Evolutionary conservation across 108 stramenopile genomes (phyloP).

Genomic region (Poteriospumella lacustris): DNA sequence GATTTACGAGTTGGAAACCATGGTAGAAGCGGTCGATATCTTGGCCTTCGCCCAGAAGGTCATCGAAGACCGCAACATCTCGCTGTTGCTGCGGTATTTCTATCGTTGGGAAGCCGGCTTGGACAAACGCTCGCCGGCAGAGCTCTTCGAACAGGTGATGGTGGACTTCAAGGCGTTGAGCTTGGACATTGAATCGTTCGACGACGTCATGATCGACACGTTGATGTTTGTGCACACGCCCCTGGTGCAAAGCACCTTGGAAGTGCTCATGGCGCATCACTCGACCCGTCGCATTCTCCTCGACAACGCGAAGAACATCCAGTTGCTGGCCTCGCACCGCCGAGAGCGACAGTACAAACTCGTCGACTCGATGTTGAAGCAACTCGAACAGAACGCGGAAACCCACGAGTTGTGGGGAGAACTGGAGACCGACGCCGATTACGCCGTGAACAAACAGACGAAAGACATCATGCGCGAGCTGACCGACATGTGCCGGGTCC

Average conservation of each 20-base stretch:
- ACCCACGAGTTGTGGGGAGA: constrained; percentile 41
- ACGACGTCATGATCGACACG: constrained; percentile 34
- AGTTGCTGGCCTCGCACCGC: constrained; percentile 22
- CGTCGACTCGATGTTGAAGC: constrained; percentile 16
- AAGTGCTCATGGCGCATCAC: constrained; percentile 42
- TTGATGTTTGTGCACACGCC: constrained; percentile 34
- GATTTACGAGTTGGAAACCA: constrained; percentile 22
- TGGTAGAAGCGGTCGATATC: constrained; percentile 30
- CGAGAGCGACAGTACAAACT: constrained; percentile 24
- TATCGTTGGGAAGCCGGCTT: constrained; percentile 12
- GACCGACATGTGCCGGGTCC: constrained; percentile 22
- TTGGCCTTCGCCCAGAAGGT: constrained; percentile 15
- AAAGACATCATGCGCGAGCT: constrained; percentile 26
- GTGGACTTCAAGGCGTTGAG: background rate
- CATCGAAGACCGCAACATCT: constrained; percentile 25
- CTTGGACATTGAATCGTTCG: background rate
- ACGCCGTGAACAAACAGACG: constrained; percentile 25
- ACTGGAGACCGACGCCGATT: constrained; percentile 26
- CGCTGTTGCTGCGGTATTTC: background rate
- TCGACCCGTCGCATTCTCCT: background rate
- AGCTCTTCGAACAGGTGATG: constrained; percentile 21
- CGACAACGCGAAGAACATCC: constrained; percentile 19
- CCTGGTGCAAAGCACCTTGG: constrained; percentile 35
- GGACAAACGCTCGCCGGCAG: constrained; percentile 9
- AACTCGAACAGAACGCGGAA: constrained; percentile 31